These are phyloP conservation scores for Lophiostoma macrostomum DNA, from an alignment of 495 filamentous ascomycete genomes.

Conservation along the genomic window DNA sequence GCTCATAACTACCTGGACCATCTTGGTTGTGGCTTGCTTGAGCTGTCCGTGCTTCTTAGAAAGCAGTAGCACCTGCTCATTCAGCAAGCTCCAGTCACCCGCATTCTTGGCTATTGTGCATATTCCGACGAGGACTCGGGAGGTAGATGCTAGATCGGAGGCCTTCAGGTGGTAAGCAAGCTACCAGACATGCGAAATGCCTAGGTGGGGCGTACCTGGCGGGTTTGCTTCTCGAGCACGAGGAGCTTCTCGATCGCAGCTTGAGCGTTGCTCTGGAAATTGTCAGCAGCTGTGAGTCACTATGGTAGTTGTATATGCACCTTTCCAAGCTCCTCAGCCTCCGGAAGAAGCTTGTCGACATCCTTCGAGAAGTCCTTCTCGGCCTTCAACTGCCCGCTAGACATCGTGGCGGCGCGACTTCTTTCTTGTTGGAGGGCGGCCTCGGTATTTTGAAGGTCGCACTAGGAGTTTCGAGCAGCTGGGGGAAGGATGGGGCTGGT, in stretches of 20 bases:
- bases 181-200: not conserved
- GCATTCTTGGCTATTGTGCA: constrained; percentile 92
- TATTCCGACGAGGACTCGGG: constrained; percentile 77
- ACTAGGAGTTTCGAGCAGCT: too few relatives aligned
- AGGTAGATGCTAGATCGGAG: constrained; percentile 92
- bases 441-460: too few relatives aligned
- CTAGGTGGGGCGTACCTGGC: constrained; percentile 63
- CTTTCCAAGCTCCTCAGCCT: constrained; percentile 83
- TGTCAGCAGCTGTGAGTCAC: constrained; percentile 6
- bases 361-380: constrained; percentile 84
- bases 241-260: constrained; percentile 91
- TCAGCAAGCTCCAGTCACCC: constrained; percentile 87
- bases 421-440: too few relatives aligned
- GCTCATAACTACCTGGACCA: constrained; percentile 94
- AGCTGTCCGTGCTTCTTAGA: constrained; percentile 99
- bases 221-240: constrained; percentile 86
- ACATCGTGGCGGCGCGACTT: constrained; percentile 56
- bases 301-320: constrained; percentile 44
- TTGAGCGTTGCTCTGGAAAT: constrained; percentile 66
- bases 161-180: constrained; percentile 53
- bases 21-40: constrained; percentile 96
- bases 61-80: constrained; percentile 90
- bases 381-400: constrained; percentile 59
- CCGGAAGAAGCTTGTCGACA: constrained; percentile 83
- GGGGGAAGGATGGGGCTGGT: not conserved